phyloP scores from a whole-genome alignment of 2,329 filamentous ascomycete species.

The Colletotrichum siamense region DNA sequence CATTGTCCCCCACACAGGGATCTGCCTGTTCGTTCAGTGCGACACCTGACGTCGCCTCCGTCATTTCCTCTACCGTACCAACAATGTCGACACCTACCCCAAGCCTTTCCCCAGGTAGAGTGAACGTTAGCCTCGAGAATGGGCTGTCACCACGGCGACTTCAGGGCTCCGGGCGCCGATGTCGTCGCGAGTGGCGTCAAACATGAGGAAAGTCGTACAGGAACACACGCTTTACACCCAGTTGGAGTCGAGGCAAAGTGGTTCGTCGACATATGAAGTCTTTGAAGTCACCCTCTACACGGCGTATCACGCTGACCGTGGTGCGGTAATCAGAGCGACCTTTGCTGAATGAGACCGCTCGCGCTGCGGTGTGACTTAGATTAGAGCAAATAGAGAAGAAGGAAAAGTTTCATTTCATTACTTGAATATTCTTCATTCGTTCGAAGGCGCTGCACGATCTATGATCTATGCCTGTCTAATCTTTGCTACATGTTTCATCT shows the following conservation, averaged over 20 bases:
- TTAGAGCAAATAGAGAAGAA: neutral
- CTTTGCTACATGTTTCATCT: neutral
- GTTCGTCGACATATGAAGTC: neutral
- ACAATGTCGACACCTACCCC: neutral
- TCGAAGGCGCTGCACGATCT: neutral
- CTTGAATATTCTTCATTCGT: neutral
- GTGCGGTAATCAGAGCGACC: neutral
- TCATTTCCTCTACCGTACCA: neutral
- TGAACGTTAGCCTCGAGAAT: rapidly evolving
- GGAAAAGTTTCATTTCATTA: neutral
- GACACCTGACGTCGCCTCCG: neutral
- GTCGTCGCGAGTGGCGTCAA: neutral
- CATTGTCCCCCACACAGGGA: neutral
- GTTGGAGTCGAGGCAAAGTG: neutral
- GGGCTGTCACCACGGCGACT: neutral
- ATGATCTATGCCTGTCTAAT: neutral
- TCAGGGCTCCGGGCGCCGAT: neutral
- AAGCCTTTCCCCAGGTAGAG: neutral
- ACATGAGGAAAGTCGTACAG: neutral
- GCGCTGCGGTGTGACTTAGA: neutral
- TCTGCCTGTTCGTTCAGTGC: neutral
- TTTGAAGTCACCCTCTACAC: neutral
- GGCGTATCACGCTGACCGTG: neutral
- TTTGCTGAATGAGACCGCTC: neutral
- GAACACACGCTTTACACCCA: neutral